Conservation (phyloP, 1,139 yeast genomes). For the Pneumocystis sp. region DNA sequence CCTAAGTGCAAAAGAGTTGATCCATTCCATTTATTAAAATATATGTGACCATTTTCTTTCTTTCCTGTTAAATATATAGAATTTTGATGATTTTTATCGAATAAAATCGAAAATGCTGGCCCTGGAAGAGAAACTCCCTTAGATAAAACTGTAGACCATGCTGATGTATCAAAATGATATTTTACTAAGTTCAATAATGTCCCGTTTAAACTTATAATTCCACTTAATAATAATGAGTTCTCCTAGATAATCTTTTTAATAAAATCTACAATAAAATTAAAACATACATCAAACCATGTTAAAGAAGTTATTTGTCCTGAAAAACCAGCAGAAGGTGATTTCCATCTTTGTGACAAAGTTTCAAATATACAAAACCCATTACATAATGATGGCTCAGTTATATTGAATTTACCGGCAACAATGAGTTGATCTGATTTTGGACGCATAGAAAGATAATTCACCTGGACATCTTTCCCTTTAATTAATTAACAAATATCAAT, state of each 20-base stretch:
- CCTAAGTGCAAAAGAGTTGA: slow-evolving; percentile 17
- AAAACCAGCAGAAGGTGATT: slow-evolving; percentile 30
- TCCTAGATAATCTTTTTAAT: slow-evolving; percentile 13
- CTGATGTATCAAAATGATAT: slow-evolving; percentile 35
- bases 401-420: slow-evolving; percentile 62
- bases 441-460: slow-evolving; percentile 41
- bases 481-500: background rate
- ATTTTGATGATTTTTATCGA: slow-evolving; percentile 36
- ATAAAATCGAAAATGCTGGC: slow-evolving; percentile 34
- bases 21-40: slow-evolving; percentile 24
- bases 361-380: slow-evolving; percentile 55
- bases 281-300: slow-evolving; percentile 30
- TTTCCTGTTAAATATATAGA: slow-evolving; percentile 40
- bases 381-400: slow-evolving; percentile 48
- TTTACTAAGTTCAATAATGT: slow-evolving; percentile 32
- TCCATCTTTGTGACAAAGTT: slow-evolving; percentile 42
- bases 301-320: slow-evolving; percentile 45
- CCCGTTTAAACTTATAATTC: slow-evolving; percentile 36
- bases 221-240: slow-evolving; percentile 44
- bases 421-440: slow-evolving; percentile 39
- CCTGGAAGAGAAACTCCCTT: slow-evolving; percentile 25
- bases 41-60: slow-evolving; percentile 24
- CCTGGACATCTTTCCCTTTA: slow-evolving; percentile 24
- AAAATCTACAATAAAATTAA: background rate
- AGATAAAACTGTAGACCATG: slow-evolving; percentile 18